Evolutionary conservation across 2,329 filamentous ascomycete species (phyloP).

Genomic region (Alternaria arbusti): DNA sequence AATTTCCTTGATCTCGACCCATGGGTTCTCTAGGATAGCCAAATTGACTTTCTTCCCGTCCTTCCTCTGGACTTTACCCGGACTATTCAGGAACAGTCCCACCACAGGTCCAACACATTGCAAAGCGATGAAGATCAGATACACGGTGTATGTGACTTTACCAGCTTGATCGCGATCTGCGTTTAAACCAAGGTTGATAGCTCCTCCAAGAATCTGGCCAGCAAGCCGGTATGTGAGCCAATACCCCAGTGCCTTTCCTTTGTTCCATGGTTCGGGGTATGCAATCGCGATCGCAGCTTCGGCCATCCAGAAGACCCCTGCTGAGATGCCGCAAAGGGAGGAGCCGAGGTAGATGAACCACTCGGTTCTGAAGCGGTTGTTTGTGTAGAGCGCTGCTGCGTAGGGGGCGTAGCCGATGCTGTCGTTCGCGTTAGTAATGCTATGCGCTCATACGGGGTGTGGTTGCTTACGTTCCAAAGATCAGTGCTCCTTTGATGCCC

Average conservation of each 20-base stretch:
- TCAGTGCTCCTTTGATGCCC: slow-evolving; percentile 72
- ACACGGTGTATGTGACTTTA: slow-evolving; percentile 72
- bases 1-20: slow-evolving; percentile 66
- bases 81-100: slow-evolving; percentile 67
- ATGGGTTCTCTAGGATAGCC: slow-evolving; percentile 62
- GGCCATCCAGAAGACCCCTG: slow-evolving; percentile 77
- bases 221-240: slow-evolving; percentile 69
- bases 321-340: slow-evolving; percentile 71
- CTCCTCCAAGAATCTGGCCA: slow-evolving; percentile 74
- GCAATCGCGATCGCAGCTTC: slow-evolving; percentile 75
- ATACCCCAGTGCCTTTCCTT: slow-evolving; percentile 61
- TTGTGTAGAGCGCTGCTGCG: slow-evolving; percentile 71
- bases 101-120: slow-evolving; percentile 71
- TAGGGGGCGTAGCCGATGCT: slow-evolving; percentile 73
- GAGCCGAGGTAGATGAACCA: slow-evolving; percentile 75
- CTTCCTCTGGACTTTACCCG: slow-evolving; percentile 67
- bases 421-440: neutral
- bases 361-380: slow-evolving; percentile 71
- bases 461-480: slow-evolving; percentile 67
- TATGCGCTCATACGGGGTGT: neutral
- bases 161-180: slow-evolving; percentile 63
- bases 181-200: slow-evolving; percentile 74
- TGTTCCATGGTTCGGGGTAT: slow-evolving; percentile 69
- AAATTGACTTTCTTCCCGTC: slow-evolving; percentile 69
- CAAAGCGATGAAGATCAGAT: slow-evolving; percentile 72